phyloP scores from a whole-genome alignment of 495 filamentous ascomycete species.

The Trichoderma gamsii region DNA sequence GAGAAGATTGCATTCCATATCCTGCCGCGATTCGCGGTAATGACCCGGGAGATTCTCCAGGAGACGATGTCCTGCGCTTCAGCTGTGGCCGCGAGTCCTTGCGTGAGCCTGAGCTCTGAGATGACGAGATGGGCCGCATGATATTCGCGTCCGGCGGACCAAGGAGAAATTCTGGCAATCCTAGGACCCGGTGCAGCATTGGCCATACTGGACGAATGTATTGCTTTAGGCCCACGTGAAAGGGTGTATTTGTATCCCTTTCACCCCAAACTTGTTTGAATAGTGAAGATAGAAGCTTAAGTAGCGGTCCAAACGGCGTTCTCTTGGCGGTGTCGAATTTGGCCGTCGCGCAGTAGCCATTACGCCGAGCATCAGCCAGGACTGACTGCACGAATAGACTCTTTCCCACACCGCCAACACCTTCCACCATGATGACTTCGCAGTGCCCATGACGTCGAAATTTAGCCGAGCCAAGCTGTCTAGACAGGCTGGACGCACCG shows the following conservation, averaged over 20 bases:
- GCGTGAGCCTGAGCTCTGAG: conserved; percentile 20
- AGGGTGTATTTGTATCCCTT: conserved; percentile 73
- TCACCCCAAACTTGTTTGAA: conserved; percentile 91
- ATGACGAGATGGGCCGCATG: conserved; percentile 21
- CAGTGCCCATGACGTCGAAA: conserved; percentile 61
- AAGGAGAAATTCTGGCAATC: conserved; percentile 70
- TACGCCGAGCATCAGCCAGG: conserved; percentile 62
- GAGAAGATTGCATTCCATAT: conserved; percentile 46
- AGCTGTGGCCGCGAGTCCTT: conserved; percentile 21
- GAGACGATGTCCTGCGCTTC: conserved; percentile 39
- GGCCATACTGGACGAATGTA: conserved; percentile 75
- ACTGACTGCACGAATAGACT: conserved; percentile 74
- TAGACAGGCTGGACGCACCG: conserved; percentile 34
- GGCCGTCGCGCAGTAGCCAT: conserved; percentile 74
- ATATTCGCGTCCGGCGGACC: conserved; percentile 29
- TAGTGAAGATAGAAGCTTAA: conserved; percentile 71
- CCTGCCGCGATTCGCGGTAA: conserved; percentile 2
- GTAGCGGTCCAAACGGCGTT: conserved; percentile 76
- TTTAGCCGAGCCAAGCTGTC: conserved; percentile 47
- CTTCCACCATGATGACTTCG: conserved; percentile 73
- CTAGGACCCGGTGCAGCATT: conserved; percentile 67
- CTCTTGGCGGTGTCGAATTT: conserved; percentile 79
- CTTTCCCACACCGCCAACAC: conserved; percentile 74
- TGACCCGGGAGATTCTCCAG: conserved; percentile 28
- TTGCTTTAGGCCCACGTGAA: conserved; percentile 67